Conservation (phyloP, 116 monocot genomes). For the Thalassia testudinum region DNA sequence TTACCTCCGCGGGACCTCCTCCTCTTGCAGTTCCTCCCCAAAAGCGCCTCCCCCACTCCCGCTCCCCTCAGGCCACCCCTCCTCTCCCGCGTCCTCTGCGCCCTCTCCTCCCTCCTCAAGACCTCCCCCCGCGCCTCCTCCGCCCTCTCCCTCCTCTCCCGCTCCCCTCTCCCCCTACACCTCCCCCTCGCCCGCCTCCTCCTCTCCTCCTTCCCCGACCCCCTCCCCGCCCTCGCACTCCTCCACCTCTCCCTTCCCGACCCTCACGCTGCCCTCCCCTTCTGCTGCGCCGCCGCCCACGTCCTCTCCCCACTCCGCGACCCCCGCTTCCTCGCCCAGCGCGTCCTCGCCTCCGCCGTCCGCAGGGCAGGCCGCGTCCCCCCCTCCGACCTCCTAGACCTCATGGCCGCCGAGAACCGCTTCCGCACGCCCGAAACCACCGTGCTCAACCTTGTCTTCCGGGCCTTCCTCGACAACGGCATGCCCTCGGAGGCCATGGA, state of each 20-base stretch:
- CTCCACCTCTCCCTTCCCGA: conserved; percentile 8
- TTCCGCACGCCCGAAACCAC: background rate
- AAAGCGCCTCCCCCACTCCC: background rate
- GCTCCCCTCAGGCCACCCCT: conserved; percentile 10
- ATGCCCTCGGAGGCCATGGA: conserved; percentile 28
- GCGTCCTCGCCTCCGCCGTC: conserved; percentile 6
- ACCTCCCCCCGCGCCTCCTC: conserved; percentile 7
- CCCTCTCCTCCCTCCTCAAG: background rate
- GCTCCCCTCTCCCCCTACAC: conserved; percentile 3
- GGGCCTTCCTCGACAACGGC: conserved; percentile 11
- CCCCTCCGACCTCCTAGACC: background rate
- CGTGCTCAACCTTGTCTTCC: conserved; percentile 6
- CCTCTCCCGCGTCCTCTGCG: conserved; percentile 1
- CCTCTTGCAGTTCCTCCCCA: background rate
- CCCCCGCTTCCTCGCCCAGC: conserved; percentile 5
- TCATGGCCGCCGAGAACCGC: background rate
- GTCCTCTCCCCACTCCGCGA: conserved; percentile 1
- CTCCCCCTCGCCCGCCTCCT: conserved; percentile 6
- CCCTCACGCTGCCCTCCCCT: background rate
- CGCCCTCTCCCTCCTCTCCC: background rate
- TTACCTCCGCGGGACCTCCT: background rate
- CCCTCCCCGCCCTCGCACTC: conserved; percentile 9
- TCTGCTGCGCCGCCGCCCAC: conserved; percentile 5
- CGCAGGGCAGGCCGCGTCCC: background rate
- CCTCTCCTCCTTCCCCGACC: conserved; percentile 4